phyloP scores from a whole-genome alignment of 495 filamentous ascomycete species.

The Trichoderma erinaceum region DNA sequence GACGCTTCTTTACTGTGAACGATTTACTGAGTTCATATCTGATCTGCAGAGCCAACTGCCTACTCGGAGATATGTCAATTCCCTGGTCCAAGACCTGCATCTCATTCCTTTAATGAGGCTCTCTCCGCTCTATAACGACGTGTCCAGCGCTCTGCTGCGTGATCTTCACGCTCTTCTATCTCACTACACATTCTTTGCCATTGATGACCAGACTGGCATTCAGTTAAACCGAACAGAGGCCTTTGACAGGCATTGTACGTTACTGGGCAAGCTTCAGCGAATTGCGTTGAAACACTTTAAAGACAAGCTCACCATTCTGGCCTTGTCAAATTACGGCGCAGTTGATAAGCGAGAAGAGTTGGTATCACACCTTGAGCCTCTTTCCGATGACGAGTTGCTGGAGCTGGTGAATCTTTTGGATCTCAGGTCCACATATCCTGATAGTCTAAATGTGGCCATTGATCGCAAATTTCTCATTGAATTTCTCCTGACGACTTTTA shows the following conservation, averaged over 20 bases:
- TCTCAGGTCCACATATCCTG: slow-evolving; percentile 73
- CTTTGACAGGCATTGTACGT: slow-evolving; percentile 70
- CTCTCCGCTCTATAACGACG: slow-evolving; percentile 68
- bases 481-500: slow-evolving; percentile 67
- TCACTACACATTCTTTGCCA: slow-evolving; percentile 81
- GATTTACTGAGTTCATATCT: slow-evolving; percentile 83
- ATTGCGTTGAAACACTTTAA: slow-evolving; percentile 78
- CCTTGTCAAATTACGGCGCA: slow-evolving; percentile 85
- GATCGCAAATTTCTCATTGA: slow-evolving; percentile 69
- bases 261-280: slow-evolving; percentile 74
- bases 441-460: slow-evolving; percentile 52
- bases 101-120: slow-evolving; percentile 74
- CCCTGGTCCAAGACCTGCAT: slow-evolving; percentile 84
- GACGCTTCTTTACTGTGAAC: slow-evolving; percentile 72
- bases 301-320: slow-evolving; percentile 82
- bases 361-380: slow-evolving; percentile 62
- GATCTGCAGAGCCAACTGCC: slow-evolving; percentile 92
- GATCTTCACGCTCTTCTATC: slow-evolving; percentile 73
- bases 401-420: slow-evolving; percentile 65
- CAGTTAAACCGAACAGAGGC: slow-evolving; percentile 65
- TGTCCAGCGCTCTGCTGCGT: slow-evolving; percentile 70
- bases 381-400: slow-evolving; percentile 67
- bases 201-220: slow-evolving; percentile 84
- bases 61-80: slow-evolving; percentile 89
- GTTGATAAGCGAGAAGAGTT: slow-evolving; percentile 76